Conservation (phyloP, 2,329 filamentous ascomycete genomes). For the Monosporascus cannonballus region DNA sequence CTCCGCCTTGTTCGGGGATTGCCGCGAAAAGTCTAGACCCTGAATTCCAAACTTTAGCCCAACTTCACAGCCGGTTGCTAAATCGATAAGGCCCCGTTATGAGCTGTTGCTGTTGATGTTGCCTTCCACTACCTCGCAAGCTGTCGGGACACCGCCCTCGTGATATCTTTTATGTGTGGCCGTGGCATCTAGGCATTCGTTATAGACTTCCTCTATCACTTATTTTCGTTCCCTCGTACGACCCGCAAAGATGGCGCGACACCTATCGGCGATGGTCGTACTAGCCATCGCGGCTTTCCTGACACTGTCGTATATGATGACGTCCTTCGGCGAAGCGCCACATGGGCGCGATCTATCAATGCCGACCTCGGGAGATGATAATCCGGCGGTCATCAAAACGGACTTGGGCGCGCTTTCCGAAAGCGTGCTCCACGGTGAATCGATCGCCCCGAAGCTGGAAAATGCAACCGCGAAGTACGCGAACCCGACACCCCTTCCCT, state of each 20-base stretch:
- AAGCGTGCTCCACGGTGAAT: slow-evolving; percentile 56
- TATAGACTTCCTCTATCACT: not conserved
- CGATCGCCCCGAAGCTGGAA: slow-evolving; percentile 74
- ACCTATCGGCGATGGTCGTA: slow-evolving; percentile 47
- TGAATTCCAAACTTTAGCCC: no score
- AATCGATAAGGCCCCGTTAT: not conserved
- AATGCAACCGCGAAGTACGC: slow-evolving; percentile 73
- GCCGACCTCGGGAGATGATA: slow-evolving; percentile 19
- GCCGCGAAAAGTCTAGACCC: not conserved
- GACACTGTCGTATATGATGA: slow-evolving; percentile 49
- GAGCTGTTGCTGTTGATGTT: not conserved
- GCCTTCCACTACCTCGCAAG: not conserved
- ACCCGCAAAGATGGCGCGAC: slow-evolving; percentile 41
- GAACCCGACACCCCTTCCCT: slow-evolving; percentile 5
- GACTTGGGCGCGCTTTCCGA: slow-evolving; percentile 39
- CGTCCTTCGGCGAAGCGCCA: slow-evolving; percentile 38
- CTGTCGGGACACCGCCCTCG: not conserved
- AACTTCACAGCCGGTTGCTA: no score
- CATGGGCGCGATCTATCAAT: slow-evolving; percentile 13
- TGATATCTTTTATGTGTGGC: not conserved
- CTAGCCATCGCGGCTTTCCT: slow-evolving; percentile 50
- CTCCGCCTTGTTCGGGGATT: no score
- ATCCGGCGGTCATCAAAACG: slow-evolving; percentile 18
- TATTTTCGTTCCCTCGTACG: not conserved
- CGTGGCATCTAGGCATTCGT: not conserved